phyloP scores from a whole-genome alignment of 805 yeast species.

The Torulaspora franciscae region DNA sequence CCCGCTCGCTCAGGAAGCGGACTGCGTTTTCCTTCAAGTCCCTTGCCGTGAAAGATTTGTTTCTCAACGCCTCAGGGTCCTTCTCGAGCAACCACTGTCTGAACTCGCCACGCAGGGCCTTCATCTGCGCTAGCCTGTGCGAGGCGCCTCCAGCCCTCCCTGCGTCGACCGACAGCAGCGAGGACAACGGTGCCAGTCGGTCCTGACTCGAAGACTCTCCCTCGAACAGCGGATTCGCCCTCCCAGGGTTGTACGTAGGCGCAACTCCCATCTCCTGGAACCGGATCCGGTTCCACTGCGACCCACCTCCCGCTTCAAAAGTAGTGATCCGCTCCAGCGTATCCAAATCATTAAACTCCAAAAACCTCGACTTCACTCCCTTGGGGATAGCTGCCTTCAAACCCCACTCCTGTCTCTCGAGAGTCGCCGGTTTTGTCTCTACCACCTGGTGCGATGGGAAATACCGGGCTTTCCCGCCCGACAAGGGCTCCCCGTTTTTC shows the following conservation, averaged over 20 bases:
- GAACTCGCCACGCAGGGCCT: constrained; percentile 48
- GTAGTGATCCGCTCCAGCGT: constrained; percentile 63
- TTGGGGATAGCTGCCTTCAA: constrained; percentile 65
- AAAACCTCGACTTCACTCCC: constrained; percentile 51
- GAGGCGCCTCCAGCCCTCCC: constrained; percentile 17
- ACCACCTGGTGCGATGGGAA: constrained; percentile 70
- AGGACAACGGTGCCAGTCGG: constrained; percentile 21
- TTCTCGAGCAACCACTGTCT: constrained; percentile 49
- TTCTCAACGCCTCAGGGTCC: constrained; percentile 41
- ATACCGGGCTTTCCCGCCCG: constrained; percentile 18
- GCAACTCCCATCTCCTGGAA: constrained; percentile 63
- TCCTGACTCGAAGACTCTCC: constrained; percentile 17
- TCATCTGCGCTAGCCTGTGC: constrained; percentile 39
- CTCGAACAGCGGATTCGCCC: constrained; percentile 36
- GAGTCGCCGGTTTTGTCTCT: constrained; percentile 60
- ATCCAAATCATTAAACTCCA: constrained; percentile 63
- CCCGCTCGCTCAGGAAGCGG: constrained; percentile 37
- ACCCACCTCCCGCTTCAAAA: constrained; percentile 57
- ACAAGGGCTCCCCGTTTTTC: constrained; percentile 22
- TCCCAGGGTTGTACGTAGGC: constrained; percentile 28
- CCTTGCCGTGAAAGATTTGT: constrained; percentile 29
- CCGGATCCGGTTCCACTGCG: constrained; percentile 55
- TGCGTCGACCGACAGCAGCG: constrained; percentile 16
- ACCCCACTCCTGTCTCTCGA: constrained; percentile 69
- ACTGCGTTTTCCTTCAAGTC: constrained; percentile 39